phyloP scores from a whole-genome alignment of 345 rosid genomes.

The Camelina neglecta region DNA sequence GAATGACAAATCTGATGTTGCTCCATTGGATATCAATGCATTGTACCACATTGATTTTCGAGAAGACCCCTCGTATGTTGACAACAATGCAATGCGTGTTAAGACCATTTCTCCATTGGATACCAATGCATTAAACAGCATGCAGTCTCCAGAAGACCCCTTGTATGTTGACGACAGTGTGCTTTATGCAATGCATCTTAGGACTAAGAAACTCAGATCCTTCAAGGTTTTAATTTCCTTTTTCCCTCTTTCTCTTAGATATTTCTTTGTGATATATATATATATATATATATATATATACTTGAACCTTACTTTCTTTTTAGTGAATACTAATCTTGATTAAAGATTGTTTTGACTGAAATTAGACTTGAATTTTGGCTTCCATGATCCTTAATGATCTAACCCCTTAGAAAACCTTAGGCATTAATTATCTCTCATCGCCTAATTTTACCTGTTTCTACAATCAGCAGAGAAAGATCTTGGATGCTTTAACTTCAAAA shows the following conservation, averaged over 20 bases:
- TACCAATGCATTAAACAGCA: constrained; percentile 52
- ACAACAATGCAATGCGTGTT: constrained; percentile 51
- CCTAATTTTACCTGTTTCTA: constrained; percentile 12
- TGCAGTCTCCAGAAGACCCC: constrained; percentile 52
- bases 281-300: no score
- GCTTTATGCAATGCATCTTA: constrained; percentile 54
- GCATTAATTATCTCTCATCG: background rate
- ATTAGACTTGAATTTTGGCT: background rate
- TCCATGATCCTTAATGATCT: background rate
- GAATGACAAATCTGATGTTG: constrained; percentile 40
- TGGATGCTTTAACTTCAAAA: constrained; percentile 64
- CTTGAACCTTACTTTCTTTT: background rate
- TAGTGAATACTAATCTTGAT: background rate
- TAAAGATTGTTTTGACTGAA: constrained; percentile 7
- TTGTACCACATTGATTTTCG: constrained; percentile 47
- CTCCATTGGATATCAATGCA: constrained; percentile 57
- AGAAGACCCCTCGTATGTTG: constrained; percentile 53
- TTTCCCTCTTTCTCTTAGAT: constrained; percentile 30
- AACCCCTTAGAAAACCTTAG: background rate
- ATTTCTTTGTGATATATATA: background rate
- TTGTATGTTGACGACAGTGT: constrained; percentile 47
- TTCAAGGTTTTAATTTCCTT: constrained; percentile 57
- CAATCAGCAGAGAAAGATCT: constrained; percentile 61
- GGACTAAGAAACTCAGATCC: constrained; percentile 55
- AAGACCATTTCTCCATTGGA: constrained; percentile 51